Conservation (phyloP, 768 basidiomycete species). For the Lactarius hengduanensis region DNA sequence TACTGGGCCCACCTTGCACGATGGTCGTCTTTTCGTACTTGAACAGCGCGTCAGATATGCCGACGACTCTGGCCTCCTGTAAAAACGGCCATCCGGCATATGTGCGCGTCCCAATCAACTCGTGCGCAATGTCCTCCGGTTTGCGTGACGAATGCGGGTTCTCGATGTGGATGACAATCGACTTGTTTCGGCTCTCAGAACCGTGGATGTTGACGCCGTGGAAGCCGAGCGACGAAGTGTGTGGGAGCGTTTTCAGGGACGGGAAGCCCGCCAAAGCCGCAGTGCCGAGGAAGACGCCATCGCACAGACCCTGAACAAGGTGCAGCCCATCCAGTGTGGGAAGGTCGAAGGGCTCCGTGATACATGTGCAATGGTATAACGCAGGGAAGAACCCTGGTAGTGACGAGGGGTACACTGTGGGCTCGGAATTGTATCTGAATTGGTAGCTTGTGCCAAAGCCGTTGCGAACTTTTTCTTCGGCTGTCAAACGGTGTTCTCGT, state of each 20-base stretch:
- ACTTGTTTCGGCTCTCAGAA: slow-evolving; percentile 86
- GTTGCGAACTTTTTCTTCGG: slow-evolving; percentile 77
- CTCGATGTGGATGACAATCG: slow-evolving; percentile 85
- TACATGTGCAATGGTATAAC: slow-evolving; percentile 74
- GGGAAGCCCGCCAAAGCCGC: slow-evolving; percentile 95
- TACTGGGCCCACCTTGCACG: slow-evolving; percentile 48
- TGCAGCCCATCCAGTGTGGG: slow-evolving; percentile 86
- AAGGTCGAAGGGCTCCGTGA: slow-evolving; percentile 80
- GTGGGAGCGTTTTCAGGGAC: slow-evolving; percentile 85
- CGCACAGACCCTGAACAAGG: slow-evolving; percentile 80
- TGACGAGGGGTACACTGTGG: slow-evolving; percentile 82
- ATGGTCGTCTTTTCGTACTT: slow-evolving; percentile 73
- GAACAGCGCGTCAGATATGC: slow-evolving; percentile 83
- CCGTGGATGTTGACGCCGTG: slow-evolving; percentile 96
- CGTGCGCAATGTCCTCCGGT: slow-evolving; percentile 68
- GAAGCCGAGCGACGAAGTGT: slow-evolving; percentile 70
- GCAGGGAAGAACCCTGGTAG: slow-evolving; percentile 94
- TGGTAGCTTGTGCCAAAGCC: slow-evolving; percentile 73
- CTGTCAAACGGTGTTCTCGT: slow-evolving; percentile 71
- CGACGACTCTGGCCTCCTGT: slow-evolving; percentile 84
- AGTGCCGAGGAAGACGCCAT: slow-evolving; percentile 84
- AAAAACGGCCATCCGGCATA: slow-evolving; percentile 95
- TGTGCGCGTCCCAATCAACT: slow-evolving; percentile 71
- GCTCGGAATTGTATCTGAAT: slow-evolving; percentile 69
- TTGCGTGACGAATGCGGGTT: slow-evolving; percentile 69